phyloP scores from a whole-genome alignment of 805 yeast species.

The Lipomyces yamadae region DNA sequence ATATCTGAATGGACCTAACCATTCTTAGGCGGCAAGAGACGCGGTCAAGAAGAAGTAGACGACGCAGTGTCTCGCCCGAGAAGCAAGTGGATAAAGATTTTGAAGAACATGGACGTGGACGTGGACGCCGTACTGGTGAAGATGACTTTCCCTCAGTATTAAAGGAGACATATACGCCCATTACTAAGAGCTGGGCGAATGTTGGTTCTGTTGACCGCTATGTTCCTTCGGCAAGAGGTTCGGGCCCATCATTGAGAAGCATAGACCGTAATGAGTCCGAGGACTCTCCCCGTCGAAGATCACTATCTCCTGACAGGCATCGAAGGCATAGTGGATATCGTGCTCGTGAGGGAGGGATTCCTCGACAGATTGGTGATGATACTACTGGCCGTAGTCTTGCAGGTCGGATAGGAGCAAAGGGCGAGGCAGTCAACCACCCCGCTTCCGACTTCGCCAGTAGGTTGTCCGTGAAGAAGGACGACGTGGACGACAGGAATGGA shows the following conservation, averaged over 20 bases:
- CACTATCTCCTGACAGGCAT: constrained; percentile 13
- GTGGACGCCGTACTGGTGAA: constrained; percentile 1
- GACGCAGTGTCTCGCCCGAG: constrained; percentile 27
- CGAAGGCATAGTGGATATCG: not conserved
- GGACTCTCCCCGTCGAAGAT: constrained; percentile 12
- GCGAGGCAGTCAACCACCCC: not conserved
- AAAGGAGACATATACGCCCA: constrained; percentile 15
- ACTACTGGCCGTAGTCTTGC: constrained; percentile 4
- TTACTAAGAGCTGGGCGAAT: constrained; percentile 15
- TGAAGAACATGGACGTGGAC: not conserved
- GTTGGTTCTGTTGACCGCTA: constrained; percentile 15
- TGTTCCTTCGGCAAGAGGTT: constrained; percentile 13
- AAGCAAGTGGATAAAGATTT: not conserved
- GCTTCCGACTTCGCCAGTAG: constrained; percentile 10
- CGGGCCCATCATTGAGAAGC: constrained; percentile 11
- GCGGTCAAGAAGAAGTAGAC: constrained; percentile 5
- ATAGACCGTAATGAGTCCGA: not conserved
- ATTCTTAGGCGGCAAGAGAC: not conserved
- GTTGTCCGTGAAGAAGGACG: constrained; percentile 13
- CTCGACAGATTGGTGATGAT: not conserved
- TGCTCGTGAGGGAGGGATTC: not conserved
- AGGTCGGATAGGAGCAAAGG: not conserved
- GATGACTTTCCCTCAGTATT: constrained; percentile 22
- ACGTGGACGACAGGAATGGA: not conserved
- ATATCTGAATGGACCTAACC: not conserved